Conservation (phyloP, 768 basidiomycete genomes). For the Pisolithus orientalis region DNA sequence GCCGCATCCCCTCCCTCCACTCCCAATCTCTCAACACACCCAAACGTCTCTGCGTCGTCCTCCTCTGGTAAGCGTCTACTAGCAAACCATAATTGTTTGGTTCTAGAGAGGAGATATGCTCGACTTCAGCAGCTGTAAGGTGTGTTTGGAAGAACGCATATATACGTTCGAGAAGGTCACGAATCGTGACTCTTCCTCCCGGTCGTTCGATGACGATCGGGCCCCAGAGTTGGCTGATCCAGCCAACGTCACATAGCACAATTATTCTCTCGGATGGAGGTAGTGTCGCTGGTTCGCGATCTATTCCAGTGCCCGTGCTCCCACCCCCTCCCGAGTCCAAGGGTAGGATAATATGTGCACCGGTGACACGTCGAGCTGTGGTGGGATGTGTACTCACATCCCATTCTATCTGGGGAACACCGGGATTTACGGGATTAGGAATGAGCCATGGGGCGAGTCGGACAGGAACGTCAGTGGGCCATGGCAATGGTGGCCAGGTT, state of each 20-base stretch:
- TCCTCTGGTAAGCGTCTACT: no score
- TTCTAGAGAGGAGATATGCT: conserved; percentile 11
- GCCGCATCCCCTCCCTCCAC: conserved; percentile 34
- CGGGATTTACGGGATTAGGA: conserved; percentile 25
- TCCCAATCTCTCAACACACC: conserved; percentile 25
- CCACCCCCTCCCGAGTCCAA: conserved; percentile 1
- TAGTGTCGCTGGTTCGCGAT: conserved; percentile 15
- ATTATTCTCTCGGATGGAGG: conserved; percentile 15
- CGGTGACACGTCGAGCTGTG: conserved; percentile 12
- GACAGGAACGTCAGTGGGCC: conserved; percentile 9
- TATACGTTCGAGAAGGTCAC: conserved; percentile 42
- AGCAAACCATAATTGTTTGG: no score
- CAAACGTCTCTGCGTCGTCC: no score
- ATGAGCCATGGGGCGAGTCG: conserved; percentile 22
- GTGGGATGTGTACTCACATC: conserved; percentile 28
- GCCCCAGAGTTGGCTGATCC: conserved; percentile 14
- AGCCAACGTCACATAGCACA: conserved; percentile 19
- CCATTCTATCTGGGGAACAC: conserved; percentile 29
- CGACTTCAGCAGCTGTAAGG: conserved; percentile 29
- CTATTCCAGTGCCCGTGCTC: background rate
- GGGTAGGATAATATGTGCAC: conserved; percentile 14
- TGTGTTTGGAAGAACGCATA: conserved; percentile 42
- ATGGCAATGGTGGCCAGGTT: no score
- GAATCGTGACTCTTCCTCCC: conserved; percentile 27
- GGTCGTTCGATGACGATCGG: no score